Evolutionary conservation across 2,329 filamentous ascomycete species (phyloP), one percentile per base, ranked within the genome.

Genomic region (Curvularia sp.): DNA sequence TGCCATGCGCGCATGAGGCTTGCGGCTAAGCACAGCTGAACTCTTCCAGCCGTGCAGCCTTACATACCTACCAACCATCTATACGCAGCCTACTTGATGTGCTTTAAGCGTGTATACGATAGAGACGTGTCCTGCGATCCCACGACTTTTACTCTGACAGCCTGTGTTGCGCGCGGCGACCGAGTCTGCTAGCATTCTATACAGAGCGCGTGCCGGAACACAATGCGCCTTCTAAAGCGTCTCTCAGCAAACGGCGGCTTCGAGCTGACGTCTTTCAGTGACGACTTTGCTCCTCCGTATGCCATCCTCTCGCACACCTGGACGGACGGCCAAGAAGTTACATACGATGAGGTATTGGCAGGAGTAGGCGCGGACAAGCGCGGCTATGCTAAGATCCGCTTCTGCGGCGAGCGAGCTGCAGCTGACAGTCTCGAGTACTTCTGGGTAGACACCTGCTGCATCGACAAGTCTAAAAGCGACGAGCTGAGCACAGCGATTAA

Each of bases 281-380:
- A 58, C 34, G 54, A 68, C 39, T 9, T 27, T 19, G 21, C 43
- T 49, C 65, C 63, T 54, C 55, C 59, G 25, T 66, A 67, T 49
- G 60, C 63, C 27, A 69, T 69, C 28, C 65, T 67, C 30, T 67
- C 65, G 48, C 65, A 67, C 49, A 64, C 56, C 55, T 67, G 61
- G 63, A 54, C 53, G 10, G 55, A 60, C 3, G 55, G 55, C 15
- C 53, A 66, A 32, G 65, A 67, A 53, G 61, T 67, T 36, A 66
- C 56, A 18, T 66, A 61, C 28, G 45, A 56, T 38, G 63, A 67
- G 38, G 49, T 66, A 43, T n/a, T 65, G 7, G 49, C 41, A 19
- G 63, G 63, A 38, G 54, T 55, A 48, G 58, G 56, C 34, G 51
- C 54, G 27, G 32, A 55, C 45, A 65, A 65, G 49, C 39, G 32